Percentiles rank a stretch among this genome's conserved stretches.
phyloP scores from a whole-genome alignment of 2,329 filamentous ascomycete genomes.

The Exophiala sp. region DNA sequence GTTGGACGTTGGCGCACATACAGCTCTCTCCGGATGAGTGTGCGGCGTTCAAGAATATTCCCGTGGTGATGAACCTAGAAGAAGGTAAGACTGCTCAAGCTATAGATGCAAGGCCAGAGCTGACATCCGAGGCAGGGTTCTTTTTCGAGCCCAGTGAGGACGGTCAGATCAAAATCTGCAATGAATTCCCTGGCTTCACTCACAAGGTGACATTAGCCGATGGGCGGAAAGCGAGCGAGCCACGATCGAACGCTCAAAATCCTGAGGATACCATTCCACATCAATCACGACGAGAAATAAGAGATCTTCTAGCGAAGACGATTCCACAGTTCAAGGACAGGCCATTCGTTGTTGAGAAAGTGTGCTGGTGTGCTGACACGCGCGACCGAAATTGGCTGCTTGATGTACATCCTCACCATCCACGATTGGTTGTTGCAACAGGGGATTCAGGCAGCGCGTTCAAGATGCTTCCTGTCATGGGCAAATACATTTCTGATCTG shows the following conservation, averaged over 20 bases:
- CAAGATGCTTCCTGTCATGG: constrained; percentile 11
- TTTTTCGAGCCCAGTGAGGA: constrained; percentile 8
- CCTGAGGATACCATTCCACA: constrained; percentile 4
- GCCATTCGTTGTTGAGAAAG: constrained; percentile 5
- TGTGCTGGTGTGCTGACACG: constrained; percentile 7
- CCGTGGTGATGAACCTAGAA: constrained; percentile 8
- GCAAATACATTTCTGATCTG: constrained; percentile 7
- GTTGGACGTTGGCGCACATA: constrained; percentile 10
- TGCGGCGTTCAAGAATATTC: background rate
- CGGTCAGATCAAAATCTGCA: constrained; percentile 8
- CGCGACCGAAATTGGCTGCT: constrained; percentile 6
- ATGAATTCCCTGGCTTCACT: constrained; percentile 10
- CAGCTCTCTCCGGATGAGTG: constrained; percentile 5
- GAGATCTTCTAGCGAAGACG: constrained; percentile 3
- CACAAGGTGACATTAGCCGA: constrained; percentile 5
- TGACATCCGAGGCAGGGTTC: constrained; percentile 1
- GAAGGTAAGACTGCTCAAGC: background rate
- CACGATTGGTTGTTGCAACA: constrained; percentile 5
- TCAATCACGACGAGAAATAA: constrained; percentile 6
- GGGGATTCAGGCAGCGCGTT: constrained; percentile 6
- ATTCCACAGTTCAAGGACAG: constrained; percentile 4
- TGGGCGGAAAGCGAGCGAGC: constrained; percentile 2
- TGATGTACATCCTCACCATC: constrained; percentile 5
- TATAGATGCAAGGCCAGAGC: background rate
- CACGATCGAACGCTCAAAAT: constrained; percentile 5